phyloP scores from a whole-genome alignment of 805 yeast genomes.

The Myxozyma lipomycoides region DNA sequence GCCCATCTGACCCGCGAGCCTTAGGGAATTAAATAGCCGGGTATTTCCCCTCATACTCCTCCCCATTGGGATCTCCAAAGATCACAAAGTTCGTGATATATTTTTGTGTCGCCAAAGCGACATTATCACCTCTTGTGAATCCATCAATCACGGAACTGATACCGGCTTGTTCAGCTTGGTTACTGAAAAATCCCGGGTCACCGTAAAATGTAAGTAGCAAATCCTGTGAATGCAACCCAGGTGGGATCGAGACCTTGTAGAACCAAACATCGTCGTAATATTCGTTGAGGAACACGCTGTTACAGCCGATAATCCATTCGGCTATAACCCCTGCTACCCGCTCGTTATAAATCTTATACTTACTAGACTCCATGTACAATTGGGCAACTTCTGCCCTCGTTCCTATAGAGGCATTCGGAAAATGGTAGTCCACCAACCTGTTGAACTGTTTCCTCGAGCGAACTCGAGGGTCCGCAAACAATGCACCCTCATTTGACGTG shows the following conservation, averaged over 20 bases:
- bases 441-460: slow-evolving; percentile 9
- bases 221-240: slow-evolving; percentile 21
- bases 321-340: slow-evolving; percentile 15
- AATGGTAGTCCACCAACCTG: slow-evolving; percentile 8
- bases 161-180: too few species aligned
- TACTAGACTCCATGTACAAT: slow-evolving; percentile 9
- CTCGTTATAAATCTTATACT: slow-evolving; percentile 5
- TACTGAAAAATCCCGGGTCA: too few species aligned
- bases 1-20: too few species aligned
- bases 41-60: slow-evolving; percentile 14
- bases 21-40: too few species aligned
- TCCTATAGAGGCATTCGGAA: slow-evolving; percentile 19
- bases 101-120: slow-evolving; percentile 18
- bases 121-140: background rate
- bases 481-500: slow-evolving; percentile 28
- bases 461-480: slow-evolving; percentile 21
- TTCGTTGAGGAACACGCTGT: background rate
- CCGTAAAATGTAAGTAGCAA: slow-evolving; percentile 21
- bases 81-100: too few species aligned
- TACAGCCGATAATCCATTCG: slow-evolving; percentile 24
- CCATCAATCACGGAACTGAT: too few species aligned
- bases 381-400: slow-evolving; percentile 7
- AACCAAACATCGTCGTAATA: too few species aligned
- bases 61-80: slow-evolving; percentile 11
- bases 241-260: too few species aligned